phyloP scores from a whole-genome alignment of 495 filamentous ascomycete species.

The Bryoglossum gracile region DNA sequence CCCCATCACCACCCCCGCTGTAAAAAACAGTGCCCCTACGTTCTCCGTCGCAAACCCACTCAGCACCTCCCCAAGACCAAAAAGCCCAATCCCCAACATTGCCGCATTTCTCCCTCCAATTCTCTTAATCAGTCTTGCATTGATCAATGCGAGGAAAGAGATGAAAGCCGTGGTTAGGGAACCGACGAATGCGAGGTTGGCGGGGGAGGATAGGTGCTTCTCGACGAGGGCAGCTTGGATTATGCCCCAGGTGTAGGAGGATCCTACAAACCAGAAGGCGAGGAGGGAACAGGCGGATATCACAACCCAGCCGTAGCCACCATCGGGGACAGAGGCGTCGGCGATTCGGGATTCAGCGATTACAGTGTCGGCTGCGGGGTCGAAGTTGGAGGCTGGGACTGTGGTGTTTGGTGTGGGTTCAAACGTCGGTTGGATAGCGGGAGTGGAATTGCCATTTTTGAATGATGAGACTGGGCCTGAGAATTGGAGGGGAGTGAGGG shows the following conservation, averaged over 20 bases:
- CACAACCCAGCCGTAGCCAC: slow-evolving; percentile 53
- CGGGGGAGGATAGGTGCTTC: slow-evolving; percentile 36
- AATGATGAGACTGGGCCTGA: too few species aligned
- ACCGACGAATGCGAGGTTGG: slow-evolving; percentile 50
- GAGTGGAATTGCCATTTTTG: too few species aligned
- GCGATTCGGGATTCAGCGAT: slow-evolving; percentile 43
- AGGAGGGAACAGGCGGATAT: slow-evolving; percentile 43
- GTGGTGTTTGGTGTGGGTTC: too few species aligned
- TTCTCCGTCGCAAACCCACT: slow-evolving; percentile 42
- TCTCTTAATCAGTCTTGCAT: slow-evolving; percentile 40
- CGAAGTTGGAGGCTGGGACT: too few species aligned
- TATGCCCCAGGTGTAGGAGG: slow-evolving; percentile 49
- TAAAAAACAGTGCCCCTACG: slow-evolving; percentile 48
- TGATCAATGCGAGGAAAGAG: slow-evolving; percentile 41
- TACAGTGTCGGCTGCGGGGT: slow-evolving; percentile 30
- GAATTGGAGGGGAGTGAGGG: too few species aligned
- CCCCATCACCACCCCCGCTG: slow-evolving; percentile 46
- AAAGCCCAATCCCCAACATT: slow-evolving; percentile 37
- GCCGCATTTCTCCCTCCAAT: slow-evolving; percentile 40
- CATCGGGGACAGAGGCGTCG: slow-evolving; percentile 40
- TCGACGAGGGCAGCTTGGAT: slow-evolving; percentile 48
- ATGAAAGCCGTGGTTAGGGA: slow-evolving; percentile 42
- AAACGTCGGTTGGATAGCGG: too few species aligned
- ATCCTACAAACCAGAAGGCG: slow-evolving; percentile 49
- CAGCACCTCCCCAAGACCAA: slow-evolving; percentile 42